phyloP scores from a whole-genome alignment of 495 filamentous ascomycete species.

The Emericellopsis terricola region DNA sequence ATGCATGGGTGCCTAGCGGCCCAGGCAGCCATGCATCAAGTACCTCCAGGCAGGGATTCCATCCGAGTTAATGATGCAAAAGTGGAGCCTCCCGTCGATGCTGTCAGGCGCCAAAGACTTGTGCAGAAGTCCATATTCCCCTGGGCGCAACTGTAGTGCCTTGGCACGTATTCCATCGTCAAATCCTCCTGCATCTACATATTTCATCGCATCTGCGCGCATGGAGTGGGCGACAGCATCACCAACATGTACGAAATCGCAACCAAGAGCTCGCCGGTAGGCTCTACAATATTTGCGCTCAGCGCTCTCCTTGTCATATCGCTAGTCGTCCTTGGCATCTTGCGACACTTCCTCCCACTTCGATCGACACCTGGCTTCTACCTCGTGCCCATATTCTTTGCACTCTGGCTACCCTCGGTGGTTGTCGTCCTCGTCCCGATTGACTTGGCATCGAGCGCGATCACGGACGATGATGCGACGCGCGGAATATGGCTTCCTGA shows the following conservation, averaged over 20 bases:
- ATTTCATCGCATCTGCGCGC: background rate
- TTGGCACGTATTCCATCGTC: no score
- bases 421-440: slow-evolving; percentile 93
- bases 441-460: slow-evolving; percentile 74
- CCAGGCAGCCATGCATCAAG: no score
- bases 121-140: no score
- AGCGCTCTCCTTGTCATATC: slow-evolving; percentile 55
- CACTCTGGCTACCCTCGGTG: slow-evolving; percentile 77
- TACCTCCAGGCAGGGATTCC: no score
- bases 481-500: slow-evolving; percentile 48
- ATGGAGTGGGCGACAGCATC: slow-evolving; percentile 2
- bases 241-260: slow-evolving; percentile 14
- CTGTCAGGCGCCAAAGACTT: no score
- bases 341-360: slow-evolving; percentile 76
- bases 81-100: no score
- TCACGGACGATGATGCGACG: slow-evolving; percentile 43
- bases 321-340: slow-evolving; percentile 57
- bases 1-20: no score
- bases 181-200: background rate
- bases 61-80: no score
- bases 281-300: slow-evolving; percentile 41
- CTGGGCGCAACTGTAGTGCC: no score
- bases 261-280: slow-evolving; percentile 21
- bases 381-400: slow-evolving; percentile 82
- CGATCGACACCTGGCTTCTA: slow-evolving; percentile 82